Evolutionary conservation across 495 filamentous ascomycete species (phyloP).

Genomic region (Lophiostoma macrostomum): DNA sequence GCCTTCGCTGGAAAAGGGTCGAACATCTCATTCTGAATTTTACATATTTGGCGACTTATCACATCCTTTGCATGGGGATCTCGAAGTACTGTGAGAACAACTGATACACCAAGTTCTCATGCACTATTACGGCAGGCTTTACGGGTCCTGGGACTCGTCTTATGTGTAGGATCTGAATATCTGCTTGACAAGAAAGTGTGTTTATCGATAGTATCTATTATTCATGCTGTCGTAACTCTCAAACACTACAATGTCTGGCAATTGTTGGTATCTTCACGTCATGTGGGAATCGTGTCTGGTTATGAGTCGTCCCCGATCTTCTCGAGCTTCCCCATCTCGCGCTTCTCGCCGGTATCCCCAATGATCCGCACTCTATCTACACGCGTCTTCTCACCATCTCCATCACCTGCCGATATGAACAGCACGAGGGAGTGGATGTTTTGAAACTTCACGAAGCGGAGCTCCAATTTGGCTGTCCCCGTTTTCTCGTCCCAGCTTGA

Average conservation of each 20-base stretch:
- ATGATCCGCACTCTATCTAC: constrained; percentile 82
- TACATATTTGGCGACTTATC: no score
- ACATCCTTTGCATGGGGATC: no score
- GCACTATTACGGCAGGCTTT: no score
- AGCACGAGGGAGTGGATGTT: constrained; percentile 80
- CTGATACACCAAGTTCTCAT: no score
- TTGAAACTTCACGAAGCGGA: constrained; percentile 97
- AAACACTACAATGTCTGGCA: no score
- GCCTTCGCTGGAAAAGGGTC: constrained; percentile 39
- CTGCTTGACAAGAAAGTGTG: no score
- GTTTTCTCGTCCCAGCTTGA: constrained; percentile 83
- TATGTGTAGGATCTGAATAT: no score
- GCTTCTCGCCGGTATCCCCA: constrained; percentile 89
- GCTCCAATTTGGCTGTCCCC: constrained; percentile 74
- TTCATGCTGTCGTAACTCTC: neutral
- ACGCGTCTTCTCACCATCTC: constrained; percentile 78
- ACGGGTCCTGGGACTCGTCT: no score
- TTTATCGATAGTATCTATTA: no score
- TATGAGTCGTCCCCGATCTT: constrained; percentile 78
- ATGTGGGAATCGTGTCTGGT: neutral
- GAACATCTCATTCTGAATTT: constrained; percentile 18
- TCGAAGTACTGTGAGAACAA: no score
- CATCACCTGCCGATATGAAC: constrained; percentile 87
- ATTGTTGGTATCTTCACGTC: no score
- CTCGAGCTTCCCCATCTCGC: constrained; percentile 89